Conservation (phyloP, 768 basidiomycete genomes). For the Naganishia onofrii region DNA sequence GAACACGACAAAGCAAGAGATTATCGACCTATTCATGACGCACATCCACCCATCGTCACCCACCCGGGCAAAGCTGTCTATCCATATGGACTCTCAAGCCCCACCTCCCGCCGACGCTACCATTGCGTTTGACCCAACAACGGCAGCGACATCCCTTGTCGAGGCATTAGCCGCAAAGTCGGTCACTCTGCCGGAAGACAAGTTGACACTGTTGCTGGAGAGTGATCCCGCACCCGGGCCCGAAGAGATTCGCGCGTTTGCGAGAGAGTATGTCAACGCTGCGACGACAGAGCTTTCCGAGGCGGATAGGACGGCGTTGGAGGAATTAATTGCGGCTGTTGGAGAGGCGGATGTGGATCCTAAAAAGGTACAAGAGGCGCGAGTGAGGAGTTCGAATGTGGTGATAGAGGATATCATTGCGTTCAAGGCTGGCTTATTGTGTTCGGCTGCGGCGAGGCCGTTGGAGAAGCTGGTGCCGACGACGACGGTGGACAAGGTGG, state of each 20-base stretch:
- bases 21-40: constrained; percentile 67
- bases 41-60: constrained; percentile 68
- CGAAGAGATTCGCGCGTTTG: constrained; percentile 65
- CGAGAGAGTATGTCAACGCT: constrained; percentile 56
- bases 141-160: constrained; percentile 63
- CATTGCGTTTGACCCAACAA: constrained; percentile 62
- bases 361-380: constrained; percentile 43
- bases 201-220: constrained; percentile 59
- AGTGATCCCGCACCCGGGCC: constrained; percentile 54
- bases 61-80: constrained; percentile 74
- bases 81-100: constrained; percentile 72
- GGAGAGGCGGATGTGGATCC: constrained; percentile 56
- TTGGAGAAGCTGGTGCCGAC: constrained; percentile 54
- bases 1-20: constrained; percentile 68
- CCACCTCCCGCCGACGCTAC: constrained; percentile 50
- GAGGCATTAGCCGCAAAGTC: constrained; percentile 54
- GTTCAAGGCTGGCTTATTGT: constrained; percentile 64
- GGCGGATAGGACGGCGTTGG: constrained; percentile 56
- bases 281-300: constrained; percentile 48
- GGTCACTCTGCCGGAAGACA: constrained; percentile 58
- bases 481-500: background rate
- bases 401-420: constrained; percentile 65
- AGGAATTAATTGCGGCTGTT: constrained; percentile 59
- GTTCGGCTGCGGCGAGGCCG: constrained; percentile 64
- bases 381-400: constrained; percentile 57